Evolutionary conservation across 2,329 filamentous ascomycete species (phyloP).

Genomic region (Cordyceps tenuipes): DNA sequence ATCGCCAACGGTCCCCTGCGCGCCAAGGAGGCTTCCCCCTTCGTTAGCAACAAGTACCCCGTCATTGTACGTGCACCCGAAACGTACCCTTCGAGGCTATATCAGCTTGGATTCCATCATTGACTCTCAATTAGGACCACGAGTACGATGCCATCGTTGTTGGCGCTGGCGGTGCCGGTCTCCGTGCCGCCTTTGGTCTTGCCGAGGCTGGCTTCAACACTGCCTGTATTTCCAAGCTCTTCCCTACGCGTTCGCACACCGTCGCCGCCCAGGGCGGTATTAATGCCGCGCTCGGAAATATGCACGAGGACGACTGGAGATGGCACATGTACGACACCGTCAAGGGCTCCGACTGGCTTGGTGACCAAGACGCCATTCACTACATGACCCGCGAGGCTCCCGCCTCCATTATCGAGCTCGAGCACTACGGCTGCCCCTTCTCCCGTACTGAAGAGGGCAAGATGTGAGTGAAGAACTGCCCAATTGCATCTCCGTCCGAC

Average conservation of each 20-base stretch:
- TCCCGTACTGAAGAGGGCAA: constrained; percentile 92
- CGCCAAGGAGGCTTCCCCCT: constrained; percentile 86
- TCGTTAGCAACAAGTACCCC: constrained; percentile 83
- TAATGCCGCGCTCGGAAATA: constrained; percentile 84
- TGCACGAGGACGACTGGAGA: constrained; percentile 97
- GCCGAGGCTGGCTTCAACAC: constrained; percentile 87
- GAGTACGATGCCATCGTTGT: constrained; percentile 98
- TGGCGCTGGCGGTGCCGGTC: constrained; percentile 71
- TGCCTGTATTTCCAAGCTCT: constrained; percentile 79
- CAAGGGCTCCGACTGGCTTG: constrained; percentile 95
- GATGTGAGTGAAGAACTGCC: constrained; percentile 51
- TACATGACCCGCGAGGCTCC: constrained; percentile 97
- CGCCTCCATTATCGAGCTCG: constrained; percentile 83
- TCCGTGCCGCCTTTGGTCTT: constrained; percentile 77
- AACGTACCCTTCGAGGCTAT: background rate
- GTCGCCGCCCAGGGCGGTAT: constrained; percentile 78
- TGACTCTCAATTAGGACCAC: constrained; percentile 59
- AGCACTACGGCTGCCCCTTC: constrained; percentile 97
- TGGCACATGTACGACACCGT: constrained; percentile 99
- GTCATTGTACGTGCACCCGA: constrained; percentile 63
- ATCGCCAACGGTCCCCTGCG: constrained; percentile 78
- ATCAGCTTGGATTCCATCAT: background rate
- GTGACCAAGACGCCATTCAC: constrained; percentile 95
- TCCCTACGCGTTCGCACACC: constrained; percentile 78
- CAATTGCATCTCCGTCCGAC: background rate